These are phyloP conservation scores for Cymbopogon flexuosus DNA, from an alignment of 202 grass and related monocot genomes.

Conservation along the genomic window DNA sequence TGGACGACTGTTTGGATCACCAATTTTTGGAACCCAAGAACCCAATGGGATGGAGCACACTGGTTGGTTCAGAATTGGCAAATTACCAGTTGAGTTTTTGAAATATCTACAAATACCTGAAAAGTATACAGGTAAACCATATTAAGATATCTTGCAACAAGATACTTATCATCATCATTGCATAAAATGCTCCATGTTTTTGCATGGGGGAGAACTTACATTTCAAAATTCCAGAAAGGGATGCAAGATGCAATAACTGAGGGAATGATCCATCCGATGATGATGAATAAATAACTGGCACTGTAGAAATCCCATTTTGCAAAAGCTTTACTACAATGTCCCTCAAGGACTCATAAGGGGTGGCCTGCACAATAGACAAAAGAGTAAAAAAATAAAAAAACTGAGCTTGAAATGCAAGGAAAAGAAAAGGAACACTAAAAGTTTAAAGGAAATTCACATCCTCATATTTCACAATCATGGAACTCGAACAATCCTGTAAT, in stretches of 20 bases:
- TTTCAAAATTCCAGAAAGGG: conserved; percentile 95
- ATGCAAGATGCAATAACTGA: conserved; percentile 91
- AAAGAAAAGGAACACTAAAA: background rate
- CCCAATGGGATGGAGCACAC: conserved; percentile 79
- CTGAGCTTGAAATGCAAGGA: background rate
- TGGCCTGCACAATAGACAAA: conserved; percentile 45
- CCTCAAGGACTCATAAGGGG: conserved; percentile 77
- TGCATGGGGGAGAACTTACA: conserved; percentile 43
- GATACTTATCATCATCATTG: background rate
- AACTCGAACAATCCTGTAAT: background rate
- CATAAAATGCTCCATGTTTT: background rate
- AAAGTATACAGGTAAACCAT: conserved; percentile 7
- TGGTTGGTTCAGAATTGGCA: conserved; percentile 82
- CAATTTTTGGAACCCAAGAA: conserved; percentile 86
- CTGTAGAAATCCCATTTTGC: conserved; percentile 70
- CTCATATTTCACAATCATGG: background rate
- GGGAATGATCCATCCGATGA: conserved; percentile 86
- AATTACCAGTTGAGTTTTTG: conserved; percentile 73
- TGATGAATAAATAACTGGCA: conserved; percentile 76
- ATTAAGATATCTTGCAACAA: conserved; percentile 20
- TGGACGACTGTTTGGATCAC: conserved; percentile 66
- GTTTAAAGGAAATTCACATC: background rate
- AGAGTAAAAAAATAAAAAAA: conserved; percentile 13
- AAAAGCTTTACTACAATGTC: conserved; percentile 85
- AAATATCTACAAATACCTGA: conserved; percentile 97